These are phyloP conservation scores for Smithsoniella earleae DNA, from an alignment of 163 green algal species.

Conservation along the genomic window DNA sequence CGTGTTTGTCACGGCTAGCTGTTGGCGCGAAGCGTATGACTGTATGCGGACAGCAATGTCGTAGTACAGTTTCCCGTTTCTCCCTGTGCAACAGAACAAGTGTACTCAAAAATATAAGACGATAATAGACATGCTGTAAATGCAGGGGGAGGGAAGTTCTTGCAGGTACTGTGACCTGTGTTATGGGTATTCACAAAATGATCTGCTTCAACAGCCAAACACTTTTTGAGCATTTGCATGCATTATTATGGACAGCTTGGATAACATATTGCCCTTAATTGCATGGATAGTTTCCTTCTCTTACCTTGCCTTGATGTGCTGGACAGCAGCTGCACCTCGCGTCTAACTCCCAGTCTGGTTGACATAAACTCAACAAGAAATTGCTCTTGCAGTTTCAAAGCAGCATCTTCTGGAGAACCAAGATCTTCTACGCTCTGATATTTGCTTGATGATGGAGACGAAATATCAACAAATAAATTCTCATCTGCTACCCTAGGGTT, in stretches of 20 bases:
- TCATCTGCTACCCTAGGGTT: conserved; percentile 78
- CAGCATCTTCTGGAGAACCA: conserved; percentile 62
- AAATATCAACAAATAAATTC: conserved; percentile 87
- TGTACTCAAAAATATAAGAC: not conserved
- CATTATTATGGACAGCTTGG: no score
- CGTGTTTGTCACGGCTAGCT: conserved; percentile 54
- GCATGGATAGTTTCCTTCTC: no score
- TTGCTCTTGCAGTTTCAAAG: conserved; percentile 53
- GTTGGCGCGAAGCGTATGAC: conserved; percentile 77
- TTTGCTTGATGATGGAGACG: conserved; percentile 67
- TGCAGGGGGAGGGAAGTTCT: not conserved
- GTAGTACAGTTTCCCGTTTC: conserved; percentile 67
- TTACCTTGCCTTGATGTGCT: conserved; percentile 31
- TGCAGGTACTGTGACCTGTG: no score
- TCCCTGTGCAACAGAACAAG: conserved; percentile 21
- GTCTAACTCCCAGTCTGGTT: conserved; percentile 77
- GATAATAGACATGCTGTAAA: not conserved
- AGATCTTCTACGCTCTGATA: conserved; percentile 65
- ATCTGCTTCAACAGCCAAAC: no score
- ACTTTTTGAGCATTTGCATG: no score
- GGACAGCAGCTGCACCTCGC: conserved; percentile 56
- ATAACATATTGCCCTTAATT: no score
- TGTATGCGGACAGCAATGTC: conserved; percentile 69
- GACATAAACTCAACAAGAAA: conserved; percentile 91
- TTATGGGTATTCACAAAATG: no score